Percentiles rank a stretch among this genome's conserved stretches.
Conservation (phyloP, 768 basidiomycete genomes). For the Clitopilus hobsonii region DNA sequence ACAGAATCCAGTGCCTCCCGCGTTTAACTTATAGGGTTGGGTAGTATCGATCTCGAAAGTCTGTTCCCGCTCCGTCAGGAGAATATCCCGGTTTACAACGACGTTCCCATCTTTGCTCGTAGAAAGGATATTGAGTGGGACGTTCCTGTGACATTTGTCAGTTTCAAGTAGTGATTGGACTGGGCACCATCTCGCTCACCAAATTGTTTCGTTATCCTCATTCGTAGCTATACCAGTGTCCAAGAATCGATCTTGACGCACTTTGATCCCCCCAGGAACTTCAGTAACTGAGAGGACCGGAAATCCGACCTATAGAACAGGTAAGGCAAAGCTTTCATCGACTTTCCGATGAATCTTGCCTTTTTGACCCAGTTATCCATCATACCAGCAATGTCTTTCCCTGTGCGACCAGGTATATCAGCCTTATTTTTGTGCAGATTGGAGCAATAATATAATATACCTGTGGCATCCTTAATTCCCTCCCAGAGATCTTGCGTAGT, state of each 20-base stretch:
- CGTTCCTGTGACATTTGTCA: constrained; percentile 44
- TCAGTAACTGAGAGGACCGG: constrained; percentile 88
- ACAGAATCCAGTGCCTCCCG: constrained; percentile 87
- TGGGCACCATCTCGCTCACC: constrained; percentile 47
- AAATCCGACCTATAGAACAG: constrained; percentile 54
- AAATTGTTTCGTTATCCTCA: constrained; percentile 85
- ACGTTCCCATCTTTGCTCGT: constrained; percentile 52
- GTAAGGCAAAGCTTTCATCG: not conserved
- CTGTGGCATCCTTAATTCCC: constrained; percentile 74
- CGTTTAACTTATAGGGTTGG: constrained; percentile 86
- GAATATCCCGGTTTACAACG: constrained; percentile 50
- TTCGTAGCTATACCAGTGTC: constrained; percentile 74
- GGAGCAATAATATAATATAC: constrained; percentile 17
- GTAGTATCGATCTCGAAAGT: constrained; percentile 67
- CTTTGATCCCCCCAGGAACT: constrained; percentile 58
- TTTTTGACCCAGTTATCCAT: constrained; percentile 93
- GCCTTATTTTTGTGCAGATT: not conserved
- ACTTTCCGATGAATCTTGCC: constrained; percentile 25
- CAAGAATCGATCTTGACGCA: constrained; percentile 91
- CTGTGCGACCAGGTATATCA: constrained; percentile 18
- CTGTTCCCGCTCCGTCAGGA: constrained; percentile 68
- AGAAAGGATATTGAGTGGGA: constrained; percentile 74
- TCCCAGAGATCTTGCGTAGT: constrained; percentile 85
- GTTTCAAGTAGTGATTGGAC: too few relatives aligned
- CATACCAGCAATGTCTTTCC: constrained; percentile 65